phyloP scores from a whole-genome alignment of 1,284 basidiomycete species.

The Ustilago xerochloae region DNA sequence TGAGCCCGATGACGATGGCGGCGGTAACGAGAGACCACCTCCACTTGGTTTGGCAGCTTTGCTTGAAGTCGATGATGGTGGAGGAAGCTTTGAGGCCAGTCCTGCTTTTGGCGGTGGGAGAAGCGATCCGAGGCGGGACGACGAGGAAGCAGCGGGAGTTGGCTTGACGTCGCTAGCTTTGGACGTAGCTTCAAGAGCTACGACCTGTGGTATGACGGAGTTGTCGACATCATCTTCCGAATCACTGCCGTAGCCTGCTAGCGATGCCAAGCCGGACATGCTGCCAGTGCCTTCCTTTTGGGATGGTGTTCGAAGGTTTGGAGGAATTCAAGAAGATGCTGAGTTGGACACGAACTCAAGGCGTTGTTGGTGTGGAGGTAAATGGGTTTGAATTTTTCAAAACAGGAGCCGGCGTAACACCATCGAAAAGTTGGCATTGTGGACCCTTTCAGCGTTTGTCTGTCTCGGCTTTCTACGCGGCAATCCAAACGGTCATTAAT shows the following conservation, averaged over 20 bases:
- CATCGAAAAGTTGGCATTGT: neutral
- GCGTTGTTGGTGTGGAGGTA: too few species aligned
- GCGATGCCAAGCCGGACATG: slow-evolving; percentile 36
- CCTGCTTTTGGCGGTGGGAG: slow-evolving; percentile 28
- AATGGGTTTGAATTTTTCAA: neutral
- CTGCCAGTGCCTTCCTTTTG: neutral
- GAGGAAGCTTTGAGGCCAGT: slow-evolving; percentile 22
- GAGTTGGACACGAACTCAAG: neutral
- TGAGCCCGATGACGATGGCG: slow-evolving; percentile 6
- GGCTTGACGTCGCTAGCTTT: neutral
- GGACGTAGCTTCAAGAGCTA: neutral
- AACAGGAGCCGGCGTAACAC: neutral
- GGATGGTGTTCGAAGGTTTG: neutral
- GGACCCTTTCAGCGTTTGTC: neutral
- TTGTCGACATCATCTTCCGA: slow-evolving; percentile 18
- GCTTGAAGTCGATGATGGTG: slow-evolving; percentile 14
- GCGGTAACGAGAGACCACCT: slow-evolving; percentile 24
- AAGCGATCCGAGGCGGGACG: slow-evolving; percentile 14
- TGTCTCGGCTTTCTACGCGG: slow-evolving; percentile 15
- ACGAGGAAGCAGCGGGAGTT: neutral
- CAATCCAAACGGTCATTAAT: slow-evolving; percentile 9
- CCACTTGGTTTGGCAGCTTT: slow-evolving; percentile 1
- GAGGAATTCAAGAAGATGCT: neutral
- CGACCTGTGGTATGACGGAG: neutral
- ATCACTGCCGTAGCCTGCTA: slow-evolving; percentile 40